Base-by-base conservation (phyloP, 768 basidiomycete genomes). In the Lactifluus hygrophoroides region DNA sequence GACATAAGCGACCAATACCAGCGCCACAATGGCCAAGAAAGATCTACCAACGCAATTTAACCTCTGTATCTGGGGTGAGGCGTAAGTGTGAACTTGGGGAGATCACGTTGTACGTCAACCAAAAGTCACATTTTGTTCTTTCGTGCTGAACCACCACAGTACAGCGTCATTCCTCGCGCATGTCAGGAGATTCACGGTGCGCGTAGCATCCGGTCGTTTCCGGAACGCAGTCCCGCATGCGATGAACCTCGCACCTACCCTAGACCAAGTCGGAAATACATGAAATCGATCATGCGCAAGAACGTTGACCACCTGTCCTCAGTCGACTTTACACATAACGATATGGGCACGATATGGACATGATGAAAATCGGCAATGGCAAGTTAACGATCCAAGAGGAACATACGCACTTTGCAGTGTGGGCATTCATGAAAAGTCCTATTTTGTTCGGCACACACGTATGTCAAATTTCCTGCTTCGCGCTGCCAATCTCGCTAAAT, bases 41-140 rank as follows among this genome's bases (percentile, higher is more conserved):
- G 64, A 74, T 5, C 72, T 71, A 10, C 79, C 80, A 0, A 72
- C 82, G 25, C 75, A 81, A 47, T 79, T 72, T 63, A 72, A 69
- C 38, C 68, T 83, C 17, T 83, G 81, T 65, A 77, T 77, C 47
- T 83, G 81, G 81, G 80, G 80, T 17, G 57, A 65, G 14, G 77
- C 76, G 2, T 68, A 80, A 54, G 80, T 81, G 13, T 82, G 80
- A 80, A 69, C 73, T 10, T 83, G 80, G 81, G 81, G 81, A n/a
- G 75, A 77, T 16, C 73, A 74, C 52, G 80, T 80, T 63, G 77
- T 78, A 66, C 32, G 69, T 68, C 8, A 21, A 9, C 17, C 28
- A 16, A 19, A 6, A 30, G 28, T 28, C 3, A 19, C n/a, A n/a
- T n/a, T 32, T 25, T 17, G 6, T 19, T 3, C 16, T 28, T 30